These are phyloP conservation scores for Chaetomium sp. DNA, from an alignment of 2,329 filamentous ascomycete species.

Conservation along the genomic window DNA sequence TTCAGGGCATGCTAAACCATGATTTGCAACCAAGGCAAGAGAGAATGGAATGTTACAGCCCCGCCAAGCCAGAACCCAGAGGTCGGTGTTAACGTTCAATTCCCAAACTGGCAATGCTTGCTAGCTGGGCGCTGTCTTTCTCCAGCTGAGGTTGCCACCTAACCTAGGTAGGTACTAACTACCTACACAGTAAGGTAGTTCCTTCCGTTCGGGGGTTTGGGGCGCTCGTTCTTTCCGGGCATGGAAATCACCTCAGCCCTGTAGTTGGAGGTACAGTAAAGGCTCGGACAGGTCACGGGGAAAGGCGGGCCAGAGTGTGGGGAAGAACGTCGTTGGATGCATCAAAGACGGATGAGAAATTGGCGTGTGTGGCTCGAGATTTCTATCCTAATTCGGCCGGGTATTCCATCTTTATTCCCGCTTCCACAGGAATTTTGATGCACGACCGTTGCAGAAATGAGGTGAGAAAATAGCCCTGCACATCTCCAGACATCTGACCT, in stretches of 20 bases:
- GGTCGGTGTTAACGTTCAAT: background rate
- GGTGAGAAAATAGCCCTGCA: background rate
- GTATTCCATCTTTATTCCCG: too few relatives aligned
- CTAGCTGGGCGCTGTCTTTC: too few relatives aligned
- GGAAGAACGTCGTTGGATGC: background rate
- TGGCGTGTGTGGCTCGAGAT: background rate
- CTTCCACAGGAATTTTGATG: background rate
- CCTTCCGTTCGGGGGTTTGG: too few relatives aligned
- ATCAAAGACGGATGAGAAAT: background rate
- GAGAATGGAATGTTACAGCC: too few relatives aligned
- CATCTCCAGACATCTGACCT: background rate
- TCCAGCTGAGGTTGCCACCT: background rate
- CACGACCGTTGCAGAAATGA: background rate
- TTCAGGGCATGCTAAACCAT: background rate
- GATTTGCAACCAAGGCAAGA: background rate
- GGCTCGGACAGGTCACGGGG: background rate
- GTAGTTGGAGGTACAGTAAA: background rate
- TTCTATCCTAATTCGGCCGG: background rate
- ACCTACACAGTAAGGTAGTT: too few relatives aligned
- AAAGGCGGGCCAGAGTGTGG: background rate
- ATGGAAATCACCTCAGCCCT: background rate
- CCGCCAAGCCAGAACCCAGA: too few relatives aligned
- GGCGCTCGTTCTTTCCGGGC: too few relatives aligned
- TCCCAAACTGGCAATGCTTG: background rate
- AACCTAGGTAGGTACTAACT: too few relatives aligned